Evolutionary conservation across 345 rosid genomes (phyloP).

Genomic region (Linum lewisii): DNA sequence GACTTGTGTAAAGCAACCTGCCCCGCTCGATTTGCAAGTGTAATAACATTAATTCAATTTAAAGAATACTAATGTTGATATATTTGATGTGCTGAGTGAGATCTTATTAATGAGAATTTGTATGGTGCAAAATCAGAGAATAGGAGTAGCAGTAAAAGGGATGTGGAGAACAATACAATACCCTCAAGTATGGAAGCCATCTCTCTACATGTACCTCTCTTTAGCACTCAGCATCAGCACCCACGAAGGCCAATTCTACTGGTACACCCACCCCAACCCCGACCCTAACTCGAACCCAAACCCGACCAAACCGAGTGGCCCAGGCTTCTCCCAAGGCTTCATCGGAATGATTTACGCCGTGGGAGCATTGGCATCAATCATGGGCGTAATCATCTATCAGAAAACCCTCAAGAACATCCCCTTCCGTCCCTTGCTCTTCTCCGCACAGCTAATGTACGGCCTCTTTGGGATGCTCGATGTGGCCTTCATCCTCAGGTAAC

Average conservation of each 20-base stretch:
- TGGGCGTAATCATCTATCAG: constrained; percentile 68
- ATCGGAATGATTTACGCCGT: constrained; percentile 56
- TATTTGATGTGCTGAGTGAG: too few species aligned
- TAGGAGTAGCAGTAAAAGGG: constrained; percentile 36
- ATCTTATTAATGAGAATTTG: not conserved
- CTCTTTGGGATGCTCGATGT: constrained; percentile 65
- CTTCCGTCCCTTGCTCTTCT: constrained; percentile 51
- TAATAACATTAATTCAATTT: too few species aligned
- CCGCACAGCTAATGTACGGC: constrained; percentile 51
- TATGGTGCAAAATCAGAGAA: constrained; percentile 18
- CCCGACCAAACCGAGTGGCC: constrained; percentile 40
- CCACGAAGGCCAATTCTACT: constrained; percentile 76
- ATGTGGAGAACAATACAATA: constrained; percentile 50
- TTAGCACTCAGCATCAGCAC: constrained; percentile 68
- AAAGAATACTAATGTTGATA: too few species aligned
- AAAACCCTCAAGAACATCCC: constrained; percentile 51
- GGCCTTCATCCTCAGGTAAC: constrained; percentile 50
- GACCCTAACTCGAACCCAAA: not conserved
- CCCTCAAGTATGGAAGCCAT: constrained; percentile 85
- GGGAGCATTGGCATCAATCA: constrained; percentile 69
- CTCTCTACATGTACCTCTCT: constrained; percentile 64
- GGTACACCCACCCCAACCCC: constrained; percentile 69
- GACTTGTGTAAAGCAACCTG: too few species aligned
- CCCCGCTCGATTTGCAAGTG: too few species aligned
- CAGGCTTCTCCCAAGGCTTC: constrained; percentile 76